Base-by-base conservation (phyloP, 1,284 basidiomycete genomes). In the Ustilago cynodontis region DNA sequence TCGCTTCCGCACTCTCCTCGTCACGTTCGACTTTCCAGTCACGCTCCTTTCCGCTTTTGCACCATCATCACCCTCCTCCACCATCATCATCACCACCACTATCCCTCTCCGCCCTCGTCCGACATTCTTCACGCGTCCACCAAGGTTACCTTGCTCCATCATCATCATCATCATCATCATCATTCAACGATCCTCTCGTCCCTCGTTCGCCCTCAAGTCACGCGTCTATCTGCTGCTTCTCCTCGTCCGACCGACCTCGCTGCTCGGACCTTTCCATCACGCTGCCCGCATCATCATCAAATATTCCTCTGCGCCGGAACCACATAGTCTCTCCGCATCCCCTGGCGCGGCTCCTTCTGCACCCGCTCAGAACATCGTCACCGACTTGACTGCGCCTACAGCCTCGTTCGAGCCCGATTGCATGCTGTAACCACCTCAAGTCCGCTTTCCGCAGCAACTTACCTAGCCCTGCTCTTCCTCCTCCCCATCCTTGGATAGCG, bases 11-110 rank as follows among this genome's bases (percentile, higher is more conserved):
- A n/a, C 31, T 33, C 31, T 33, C 50, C 16, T 51, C 50, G 26
- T 33, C 29, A 51, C 50, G 50, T 24, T 51, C 9, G 10, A 18
- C 26, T 26, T 49, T 49, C 47, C 47, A 49, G 3, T 29, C 47
- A 28, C 47, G 47, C 24, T 49, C 24, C 47, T 33, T 52, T 35
- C 51, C 51, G 51, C 51, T 49, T 28, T n/a, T n/a, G 47, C 47
- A 49, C 6, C 47, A 1, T 49, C 47, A 49, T n/a, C 47, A 9
- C 7, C 47, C 24, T 28, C 11, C 20, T 26, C 47, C 24, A 28
- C 24, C 43, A 8, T 16, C 43, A 45, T 11, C 22, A n/a, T 45
- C n/a, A 8, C 13, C 22, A 45, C 11, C n/a, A 33, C 11, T 11
- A 33, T n/a, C n/a, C 31, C 31, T 33, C 22, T 20, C 43, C 35